These are phyloP conservation scores for Pezicula carpinea DNA, from an alignment of 2,329 filamentous ascomycete genomes.

Conservation along the genomic window DNA sequence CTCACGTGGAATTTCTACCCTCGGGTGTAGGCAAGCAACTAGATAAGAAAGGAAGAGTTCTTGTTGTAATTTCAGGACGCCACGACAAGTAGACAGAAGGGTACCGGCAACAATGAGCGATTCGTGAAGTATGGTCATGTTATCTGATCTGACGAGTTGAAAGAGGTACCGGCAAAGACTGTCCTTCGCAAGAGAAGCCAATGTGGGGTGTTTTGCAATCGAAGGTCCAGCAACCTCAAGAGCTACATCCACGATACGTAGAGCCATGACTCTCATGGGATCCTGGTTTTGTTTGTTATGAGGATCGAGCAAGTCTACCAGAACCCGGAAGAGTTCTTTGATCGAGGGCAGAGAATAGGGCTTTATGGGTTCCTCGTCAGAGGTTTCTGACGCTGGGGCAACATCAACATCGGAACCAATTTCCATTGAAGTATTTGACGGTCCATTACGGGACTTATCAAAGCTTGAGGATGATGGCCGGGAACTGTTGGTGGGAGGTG, in stretches of 20 bases:
- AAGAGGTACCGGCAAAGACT: slow-evolving; percentile 91
- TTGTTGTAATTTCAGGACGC: slow-evolving; percentile 90
- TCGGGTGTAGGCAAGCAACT: slow-evolving; percentile 87
- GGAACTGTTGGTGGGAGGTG: slow-evolving; percentile 30
- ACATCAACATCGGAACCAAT: slow-evolving; percentile 21
- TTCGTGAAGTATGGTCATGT: slow-evolving; percentile 90
- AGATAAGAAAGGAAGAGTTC: slow-evolving; percentile 94
- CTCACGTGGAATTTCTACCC: slow-evolving; percentile 90
- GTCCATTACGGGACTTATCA: slow-evolving; percentile 29
- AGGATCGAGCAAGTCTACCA: slow-evolving; percentile 90
- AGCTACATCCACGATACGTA: slow-evolving; percentile 95
- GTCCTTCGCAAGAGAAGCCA: slow-evolving; percentile 86
- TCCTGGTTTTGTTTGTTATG: slow-evolving; percentile 91
- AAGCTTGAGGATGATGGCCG: slow-evolving; percentile 37
- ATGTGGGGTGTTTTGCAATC: slow-evolving; percentile 84
- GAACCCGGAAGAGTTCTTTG: slow-evolving; percentile 84
- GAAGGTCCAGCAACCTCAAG: slow-evolving; percentile 94
- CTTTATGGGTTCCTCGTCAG: slow-evolving; percentile 53
- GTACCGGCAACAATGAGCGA: slow-evolving; percentile 90
- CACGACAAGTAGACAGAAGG: slow-evolving; percentile 81
- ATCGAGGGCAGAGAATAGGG: slow-evolving; percentile 95
- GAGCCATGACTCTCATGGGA: slow-evolving; percentile 92
- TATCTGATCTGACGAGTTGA: slow-evolving; percentile 92
- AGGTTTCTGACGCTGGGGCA: slow-evolving; percentile 24
- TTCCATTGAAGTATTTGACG: slow-evolving; percentile 15